Conservation (phyloP, 2,329 filamentous ascomycete species). For the Cercospora sesami region DNA sequence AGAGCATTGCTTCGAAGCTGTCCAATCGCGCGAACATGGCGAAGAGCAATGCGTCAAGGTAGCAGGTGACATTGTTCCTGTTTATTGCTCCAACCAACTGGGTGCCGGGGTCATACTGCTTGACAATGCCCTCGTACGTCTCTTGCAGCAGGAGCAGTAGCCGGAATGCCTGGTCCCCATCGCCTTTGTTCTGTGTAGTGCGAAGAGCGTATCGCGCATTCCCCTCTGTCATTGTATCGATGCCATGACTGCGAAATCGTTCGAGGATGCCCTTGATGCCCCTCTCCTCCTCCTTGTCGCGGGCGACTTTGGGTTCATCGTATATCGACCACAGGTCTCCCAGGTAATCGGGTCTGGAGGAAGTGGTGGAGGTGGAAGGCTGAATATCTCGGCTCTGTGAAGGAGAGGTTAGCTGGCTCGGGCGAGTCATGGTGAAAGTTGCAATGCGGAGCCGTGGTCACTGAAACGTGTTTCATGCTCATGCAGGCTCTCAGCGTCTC, state of each 20-base stretch:
- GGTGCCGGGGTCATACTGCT: slow-evolving; percentile 69
- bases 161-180: slow-evolving; percentile 72
- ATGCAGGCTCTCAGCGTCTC: background rate
- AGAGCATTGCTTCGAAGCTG: slow-evolving; percentile 90
- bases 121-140: slow-evolving; percentile 75
- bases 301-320: slow-evolving; percentile 57
- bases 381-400: slow-evolving; percentile 20
- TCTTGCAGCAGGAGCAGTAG: slow-evolving; percentile 77
- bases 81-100: slow-evolving; percentile 85
- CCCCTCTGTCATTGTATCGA: slow-evolving; percentile 57
- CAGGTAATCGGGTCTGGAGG: slow-evolving; percentile 58
- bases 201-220: slow-evolving; percentile 65
- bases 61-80: slow-evolving; percentile 84
- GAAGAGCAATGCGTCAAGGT: slow-evolving; percentile 85
- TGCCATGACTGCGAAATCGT: slow-evolving; percentile 55
- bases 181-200: slow-evolving; percentile 63
- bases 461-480: slow-evolving; percentile 11
- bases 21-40: slow-evolving; percentile 92
- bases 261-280: slow-evolving; percentile 58
- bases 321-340: slow-evolving; percentile 62
- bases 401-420: slow-evolving; percentile 17
- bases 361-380: slow-evolving; percentile 6
- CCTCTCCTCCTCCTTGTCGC: slow-evolving; percentile 57
- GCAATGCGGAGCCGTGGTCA: slow-evolving; percentile 10
- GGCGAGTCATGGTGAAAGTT: background rate